Conservation (phyloP, 83 land plant genomes). For the Picea abies region DNA sequence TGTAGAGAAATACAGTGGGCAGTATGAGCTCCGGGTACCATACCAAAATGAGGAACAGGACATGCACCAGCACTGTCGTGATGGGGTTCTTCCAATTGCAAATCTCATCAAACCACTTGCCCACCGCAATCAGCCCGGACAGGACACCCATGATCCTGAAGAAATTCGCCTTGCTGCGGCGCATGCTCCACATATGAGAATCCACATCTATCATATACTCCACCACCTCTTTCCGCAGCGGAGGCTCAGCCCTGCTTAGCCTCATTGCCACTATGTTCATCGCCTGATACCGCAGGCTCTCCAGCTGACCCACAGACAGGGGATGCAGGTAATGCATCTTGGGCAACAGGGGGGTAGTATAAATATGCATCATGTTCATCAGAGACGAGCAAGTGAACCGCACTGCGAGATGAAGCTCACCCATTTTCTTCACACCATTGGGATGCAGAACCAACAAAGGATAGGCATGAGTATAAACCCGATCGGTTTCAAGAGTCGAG, state of each 20-base stretch:
- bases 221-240: slow-evolving; percentile 66
- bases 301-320: slow-evolving; percentile 50
- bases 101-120: slow-evolving; percentile 57
- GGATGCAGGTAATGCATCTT: slow-evolving; percentile 72
- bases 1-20: slow-evolving; percentile 56
- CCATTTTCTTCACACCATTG: slow-evolving; percentile 74
- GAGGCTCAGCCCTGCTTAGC: slow-evolving; percentile 64
- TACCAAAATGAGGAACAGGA: slow-evolving; percentile 51
- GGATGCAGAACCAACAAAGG: slow-evolving; percentile 54
- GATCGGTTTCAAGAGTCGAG: slow-evolving; percentile 60
- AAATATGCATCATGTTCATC: slow-evolving; percentile 55
- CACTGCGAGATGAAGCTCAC: slow-evolving; percentile 66
- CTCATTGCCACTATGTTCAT: slow-evolving; percentile 62
- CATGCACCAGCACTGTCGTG: slow-evolving; percentile 61
- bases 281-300: slow-evolving; percentile 59
- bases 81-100: slow-evolving; percentile 64
- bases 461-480: slow-evolving; percentile 67
- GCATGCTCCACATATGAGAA: slow-evolving; percentile 75
- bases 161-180: slow-evolving; percentile 67
- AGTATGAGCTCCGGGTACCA: slow-evolving; percentile 58
- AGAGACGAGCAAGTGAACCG: slow-evolving; percentile 58
- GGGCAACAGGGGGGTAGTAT: slow-evolving; percentile 55
- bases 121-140: slow-evolving; percentile 38
- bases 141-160: slow-evolving; percentile 50
- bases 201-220: slow-evolving; percentile 76